These are phyloP conservation scores for Draba incana DNA, from an alignment of 345 rosid genomes.

Conservation along the genomic window DNA sequence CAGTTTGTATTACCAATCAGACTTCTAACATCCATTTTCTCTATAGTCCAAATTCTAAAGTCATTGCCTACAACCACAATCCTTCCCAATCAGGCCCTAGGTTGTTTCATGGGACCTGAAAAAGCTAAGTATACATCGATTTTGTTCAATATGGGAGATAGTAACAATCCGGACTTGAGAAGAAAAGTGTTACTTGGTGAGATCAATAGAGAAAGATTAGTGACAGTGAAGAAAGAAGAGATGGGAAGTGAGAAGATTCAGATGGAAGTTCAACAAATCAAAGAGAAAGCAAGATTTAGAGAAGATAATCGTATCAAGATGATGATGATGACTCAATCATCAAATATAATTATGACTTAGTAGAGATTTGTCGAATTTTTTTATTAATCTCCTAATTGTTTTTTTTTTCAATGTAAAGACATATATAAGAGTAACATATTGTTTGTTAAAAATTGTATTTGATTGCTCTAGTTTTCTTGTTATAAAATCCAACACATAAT, in stretches of 20 bases:
- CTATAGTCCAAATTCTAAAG: too few species aligned
- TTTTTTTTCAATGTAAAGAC: too few species aligned
- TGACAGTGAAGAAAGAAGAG: conserved; percentile 31
- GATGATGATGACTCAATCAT: conserved; percentile 5
- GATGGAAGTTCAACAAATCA: conserved; percentile 13
- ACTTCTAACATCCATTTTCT: too few species aligned
- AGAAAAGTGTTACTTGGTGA: conserved; percentile 30
- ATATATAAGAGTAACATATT: too few species aligned
- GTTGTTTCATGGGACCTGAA: conserved; percentile 1
- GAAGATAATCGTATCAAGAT: conserved; percentile 18
- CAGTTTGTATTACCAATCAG: too few species aligned
- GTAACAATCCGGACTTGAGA: conserved; percentile 30
- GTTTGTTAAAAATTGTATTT: too few species aligned
- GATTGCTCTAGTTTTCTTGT: too few species aligned
- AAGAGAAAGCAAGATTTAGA: conserved; percentile 25
- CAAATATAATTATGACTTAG: not conserved
- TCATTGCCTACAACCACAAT: too few species aligned
- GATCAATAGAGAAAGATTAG: conserved; percentile 21
- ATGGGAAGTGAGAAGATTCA: conserved; percentile 31
- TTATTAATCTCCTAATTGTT: too few species aligned
- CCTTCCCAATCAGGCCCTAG: too few species aligned
- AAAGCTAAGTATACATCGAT: conserved; percentile 27
- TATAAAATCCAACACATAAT: too few species aligned
- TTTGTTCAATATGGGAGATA: conserved; percentile 33
- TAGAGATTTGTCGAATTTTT: not conserved